These are phyloP conservation scores for Camelina hispida DNA, from an alignment of 345 rosid genomes.

Conservation along the genomic window DNA sequence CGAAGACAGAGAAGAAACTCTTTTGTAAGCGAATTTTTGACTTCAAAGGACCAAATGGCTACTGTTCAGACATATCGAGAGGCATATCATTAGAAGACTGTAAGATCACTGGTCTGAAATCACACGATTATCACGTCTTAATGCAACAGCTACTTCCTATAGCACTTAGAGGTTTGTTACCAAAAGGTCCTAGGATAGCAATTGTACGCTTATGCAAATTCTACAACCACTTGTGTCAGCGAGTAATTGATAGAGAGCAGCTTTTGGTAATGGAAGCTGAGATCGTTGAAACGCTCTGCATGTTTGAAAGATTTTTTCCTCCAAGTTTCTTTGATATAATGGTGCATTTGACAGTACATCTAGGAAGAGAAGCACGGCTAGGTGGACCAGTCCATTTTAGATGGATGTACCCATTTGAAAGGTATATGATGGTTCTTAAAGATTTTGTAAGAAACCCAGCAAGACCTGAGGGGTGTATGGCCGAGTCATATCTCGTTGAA, in stretches of 20 bases:
- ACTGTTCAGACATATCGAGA: background rate
- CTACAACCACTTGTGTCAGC: background rate
- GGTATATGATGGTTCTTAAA: background rate
- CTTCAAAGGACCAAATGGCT: background rate
- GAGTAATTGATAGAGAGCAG: no score
- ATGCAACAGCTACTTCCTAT: background rate
- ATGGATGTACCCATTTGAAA: background rate
- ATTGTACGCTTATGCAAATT: background rate
- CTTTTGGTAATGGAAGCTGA: no score
- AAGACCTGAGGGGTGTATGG: background rate
- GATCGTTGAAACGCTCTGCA: no score
- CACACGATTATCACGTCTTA: background rate
- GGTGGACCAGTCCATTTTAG: no score
- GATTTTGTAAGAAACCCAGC: background rate
- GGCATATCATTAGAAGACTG: background rate
- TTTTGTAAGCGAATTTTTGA: background rate
- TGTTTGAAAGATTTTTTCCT: no score
- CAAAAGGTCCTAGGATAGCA: background rate
- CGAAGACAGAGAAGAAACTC: constrained; percentile 2
- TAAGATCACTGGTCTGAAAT: background rate
- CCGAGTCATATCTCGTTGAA: background rate
- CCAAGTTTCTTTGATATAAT: no score
- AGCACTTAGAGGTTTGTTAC: background rate
- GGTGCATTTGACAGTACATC: no score
- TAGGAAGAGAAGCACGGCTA: no score